phyloP scores from a whole-genome alignment of 768 basidiomycete species.

The Suillus subluteus region DNA sequence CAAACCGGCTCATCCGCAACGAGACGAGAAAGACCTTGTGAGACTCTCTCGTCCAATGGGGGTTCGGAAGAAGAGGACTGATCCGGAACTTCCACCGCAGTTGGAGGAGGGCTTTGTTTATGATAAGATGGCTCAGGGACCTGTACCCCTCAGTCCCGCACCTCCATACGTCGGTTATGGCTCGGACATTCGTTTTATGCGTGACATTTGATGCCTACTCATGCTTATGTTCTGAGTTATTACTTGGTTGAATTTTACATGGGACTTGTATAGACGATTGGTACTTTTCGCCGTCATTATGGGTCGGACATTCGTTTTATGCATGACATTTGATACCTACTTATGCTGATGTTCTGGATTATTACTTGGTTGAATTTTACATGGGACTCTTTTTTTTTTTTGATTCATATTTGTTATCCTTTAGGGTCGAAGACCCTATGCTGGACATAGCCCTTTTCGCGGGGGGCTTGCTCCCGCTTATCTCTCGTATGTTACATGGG shows the following conservation, averaged over 20 bases:
- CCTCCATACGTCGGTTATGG: constrained; percentile 1
- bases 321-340: too few species aligned
- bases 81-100: not conserved
- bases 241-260: not conserved
- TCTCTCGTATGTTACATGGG: not conserved
- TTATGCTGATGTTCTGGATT: too few species aligned
- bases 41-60: not conserved
- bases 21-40: constrained; percentile 2
- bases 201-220: not conserved
- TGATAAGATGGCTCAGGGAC: not conserved
- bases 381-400: too few species aligned
- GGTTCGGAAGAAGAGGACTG: constrained; percentile 1
- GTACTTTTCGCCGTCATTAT: too few species aligned
- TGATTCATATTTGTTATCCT: too few species aligned
- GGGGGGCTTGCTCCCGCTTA: too few species aligned
- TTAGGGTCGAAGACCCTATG: too few species aligned
- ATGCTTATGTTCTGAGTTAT: not conserved
- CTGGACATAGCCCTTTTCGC: too few species aligned
- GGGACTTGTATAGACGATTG: not conserved
- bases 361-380: too few species aligned
- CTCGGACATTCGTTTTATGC: not conserved
- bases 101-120: constrained; percentile 3
- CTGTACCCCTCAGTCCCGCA: not conserved
- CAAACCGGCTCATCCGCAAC: constrained; percentile 3
- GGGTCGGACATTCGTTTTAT: too few species aligned